phyloP scores from a whole-genome alignment of 192 early-diverging fungal species.

The Coemansia sp. region DNA sequence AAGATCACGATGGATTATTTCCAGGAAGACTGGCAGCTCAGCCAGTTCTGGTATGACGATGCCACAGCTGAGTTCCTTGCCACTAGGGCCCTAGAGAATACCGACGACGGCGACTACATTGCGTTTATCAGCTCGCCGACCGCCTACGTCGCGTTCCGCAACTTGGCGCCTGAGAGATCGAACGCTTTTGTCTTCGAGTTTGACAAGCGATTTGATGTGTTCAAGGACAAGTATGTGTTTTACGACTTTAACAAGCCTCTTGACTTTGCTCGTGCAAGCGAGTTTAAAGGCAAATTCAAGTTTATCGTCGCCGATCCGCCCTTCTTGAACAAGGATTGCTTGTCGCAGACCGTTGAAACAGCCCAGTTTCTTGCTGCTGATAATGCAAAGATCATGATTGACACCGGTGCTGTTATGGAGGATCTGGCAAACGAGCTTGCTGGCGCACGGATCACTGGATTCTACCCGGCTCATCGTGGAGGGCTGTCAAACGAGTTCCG shows the following conservation, averaged over 20 bases:
- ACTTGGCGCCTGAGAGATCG: conserved; percentile 22
- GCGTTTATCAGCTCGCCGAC: conserved; percentile 54
- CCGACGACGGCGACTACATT: conserved; percentile 32
- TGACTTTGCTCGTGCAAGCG: conserved; percentile 47
- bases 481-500: conserved; percentile 79
- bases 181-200: conserved; percentile 69
- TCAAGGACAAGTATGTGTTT: conserved; percentile 63
- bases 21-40: conserved; percentile 79
- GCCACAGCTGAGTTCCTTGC: conserved; percentile 55
- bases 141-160: conserved; percentile 42
- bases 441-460: conserved; percentile 58
- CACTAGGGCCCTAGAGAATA: conserved; percentile 50
- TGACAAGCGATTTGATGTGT: conserved; percentile 73
- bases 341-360: conserved; percentile 65
- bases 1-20: conserved; percentile 64
- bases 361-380: conserved; percentile 55
- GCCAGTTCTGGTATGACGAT: conserved; percentile 60
- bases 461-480: conserved; percentile 64
- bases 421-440: conserved; percentile 53
- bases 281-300: conserved; percentile 59
- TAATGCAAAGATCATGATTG: conserved; percentile 33
- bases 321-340: conserved; percentile 75
- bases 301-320: conserved; percentile 78
- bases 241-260: conserved; percentile 75
- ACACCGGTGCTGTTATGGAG: conserved; percentile 60